Evolutionary conservation across 176 grass and related monocot genomes (phyloP), one percentile per base, ranked within the genome.

Genomic region (Zea luxurians): DNA sequence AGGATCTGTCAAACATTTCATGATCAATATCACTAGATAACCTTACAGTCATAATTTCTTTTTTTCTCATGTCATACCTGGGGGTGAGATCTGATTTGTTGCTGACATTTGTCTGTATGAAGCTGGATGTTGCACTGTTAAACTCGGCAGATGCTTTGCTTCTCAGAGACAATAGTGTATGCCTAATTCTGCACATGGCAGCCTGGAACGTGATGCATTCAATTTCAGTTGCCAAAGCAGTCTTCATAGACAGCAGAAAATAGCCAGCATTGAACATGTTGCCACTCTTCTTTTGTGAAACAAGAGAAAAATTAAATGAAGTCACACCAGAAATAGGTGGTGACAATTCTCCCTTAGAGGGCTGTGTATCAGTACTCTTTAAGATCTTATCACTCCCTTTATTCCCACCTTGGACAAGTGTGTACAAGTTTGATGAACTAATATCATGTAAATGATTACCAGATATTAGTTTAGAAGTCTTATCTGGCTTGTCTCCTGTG

Each of bases 171-270:
- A 98, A 58, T 16, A 90, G 80, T 58, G 90, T 89, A 72, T 98
- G 96, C 74, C 96, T 90, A 83, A 94, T 83, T 72, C 89, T 83
- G 68, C 96, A 98, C 96, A 98, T 92, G 55, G 92, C 83, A 41
- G 92, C 92, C 86, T 98, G 96, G 88, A 90, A 94, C 48, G 81
- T 92, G 64, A 92, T 89, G 66, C 92, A 98, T 80, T 98, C 96
- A 61, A 95, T 83, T 75, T 98, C 90, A 75, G 89, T 92, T 74
- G 90, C 96, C 77, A 98, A 78, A 63, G 86, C 87, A 68, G 92
- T 88, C 88, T 94, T 98, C 63, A 79, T 85, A 80, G 96, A 89
- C 13, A 98, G 64, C 59, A 98, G 80, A 76, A 94, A 89, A 83
- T 85, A 72, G 12, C 83, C 86, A 10, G 83, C 78, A 53, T 92